Percentiles rank a stretch among this genome's conserved stretches.
These are phyloP conservation scores for Leishmania martiniquensis DNA, from an alignment of 208 protist genomes.

Conservation along the genomic window DNA sequence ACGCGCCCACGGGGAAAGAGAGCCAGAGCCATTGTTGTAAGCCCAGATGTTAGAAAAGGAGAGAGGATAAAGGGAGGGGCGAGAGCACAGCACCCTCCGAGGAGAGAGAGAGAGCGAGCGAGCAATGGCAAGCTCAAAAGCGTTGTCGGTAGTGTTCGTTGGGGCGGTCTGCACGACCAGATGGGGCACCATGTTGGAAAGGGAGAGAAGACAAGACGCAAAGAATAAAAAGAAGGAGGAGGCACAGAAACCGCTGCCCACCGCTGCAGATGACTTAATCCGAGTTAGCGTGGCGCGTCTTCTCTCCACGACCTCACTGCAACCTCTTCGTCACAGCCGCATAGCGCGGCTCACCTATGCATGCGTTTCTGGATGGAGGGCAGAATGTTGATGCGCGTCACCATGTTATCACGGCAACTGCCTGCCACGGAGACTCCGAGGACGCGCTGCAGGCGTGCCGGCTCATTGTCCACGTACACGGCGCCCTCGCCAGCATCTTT, in stretches of 20 bases:
- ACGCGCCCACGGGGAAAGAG: not conserved
- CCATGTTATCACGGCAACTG: slow-evolving; percentile 44
- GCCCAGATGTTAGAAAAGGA: not conserved
- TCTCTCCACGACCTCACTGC: too few relatives aligned
- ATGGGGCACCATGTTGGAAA: not conserved
- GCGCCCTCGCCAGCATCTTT: slow-evolving; percentile 33
- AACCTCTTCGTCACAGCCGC: not conserved
- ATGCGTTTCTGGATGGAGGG: slow-evolving; percentile 33
- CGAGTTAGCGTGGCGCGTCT: not conserved
- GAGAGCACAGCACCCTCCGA: not conserved
- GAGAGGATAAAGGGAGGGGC: not conserved
- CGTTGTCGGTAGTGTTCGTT: not conserved
- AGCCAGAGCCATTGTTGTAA: not conserved
- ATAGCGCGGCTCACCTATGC: not conserved
- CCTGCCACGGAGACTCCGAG: slow-evolving; percentile 29
- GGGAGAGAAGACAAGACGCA: not conserved
- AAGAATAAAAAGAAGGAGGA: slow-evolving; percentile 8
- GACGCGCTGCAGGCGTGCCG: slow-evolving; percentile 41
- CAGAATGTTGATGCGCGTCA: slow-evolving; percentile 59
- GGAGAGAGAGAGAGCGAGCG: not conserved
- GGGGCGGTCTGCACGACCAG: not conserved
- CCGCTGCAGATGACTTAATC: not conserved
- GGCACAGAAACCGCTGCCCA: not conserved
- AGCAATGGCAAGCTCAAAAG: not conserved
- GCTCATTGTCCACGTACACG: slow-evolving; percentile 46